Evolutionary conservation across 106 monocot species (phyloP), one percentile per base, ranked within the genome.

Genomic region (Chionographis japonica): DNA sequence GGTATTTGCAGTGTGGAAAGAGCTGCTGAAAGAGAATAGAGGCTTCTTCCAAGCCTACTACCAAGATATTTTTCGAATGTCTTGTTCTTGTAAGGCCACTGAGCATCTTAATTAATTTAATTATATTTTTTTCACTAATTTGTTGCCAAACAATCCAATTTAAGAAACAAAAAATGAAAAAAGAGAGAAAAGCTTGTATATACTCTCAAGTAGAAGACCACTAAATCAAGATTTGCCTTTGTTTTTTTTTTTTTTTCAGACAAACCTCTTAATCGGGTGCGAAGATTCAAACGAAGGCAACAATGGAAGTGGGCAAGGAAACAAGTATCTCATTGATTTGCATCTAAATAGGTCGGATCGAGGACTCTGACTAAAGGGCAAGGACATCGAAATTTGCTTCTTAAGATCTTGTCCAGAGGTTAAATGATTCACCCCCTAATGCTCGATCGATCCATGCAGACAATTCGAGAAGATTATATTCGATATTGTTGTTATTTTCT

Each of bases 21-120:
- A 71, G 42, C 70, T 85, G 4, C 41, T 77, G 61, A 81, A 78
- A 65, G 85, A 85, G 77, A 85, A 85, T 10, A 74, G 62, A 66
- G 50, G 74, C 37, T 85, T 85, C 74, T 85, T 85, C 58, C 61
- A 63, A 20, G 69, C 72, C 15, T 85, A 85, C 63, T 74, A 63
- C 19, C 65, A 68, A 62, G 49, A 63, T 35, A 53, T 66, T 43
- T 56, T 70, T 40, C 18, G 27, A 65, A 80, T 50, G 54, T 67
- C 65, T 66, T 39, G 43, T 37, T 37, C 42, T 6, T 70, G 75
- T 75, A 60, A 74, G 74, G 27, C 27, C 27, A 27, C 27, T 27
- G 27, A 27, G 27, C 27, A 27, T 27, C 27, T 27, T 27, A 27
- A 27, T 27, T 27, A 27, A 27, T 27, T 27, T 27, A 27, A 27